These are phyloP conservation scores for Starmera amethionina DNA, from an alignment of 805 yeast genomes.

Conservation along the genomic window DNA sequence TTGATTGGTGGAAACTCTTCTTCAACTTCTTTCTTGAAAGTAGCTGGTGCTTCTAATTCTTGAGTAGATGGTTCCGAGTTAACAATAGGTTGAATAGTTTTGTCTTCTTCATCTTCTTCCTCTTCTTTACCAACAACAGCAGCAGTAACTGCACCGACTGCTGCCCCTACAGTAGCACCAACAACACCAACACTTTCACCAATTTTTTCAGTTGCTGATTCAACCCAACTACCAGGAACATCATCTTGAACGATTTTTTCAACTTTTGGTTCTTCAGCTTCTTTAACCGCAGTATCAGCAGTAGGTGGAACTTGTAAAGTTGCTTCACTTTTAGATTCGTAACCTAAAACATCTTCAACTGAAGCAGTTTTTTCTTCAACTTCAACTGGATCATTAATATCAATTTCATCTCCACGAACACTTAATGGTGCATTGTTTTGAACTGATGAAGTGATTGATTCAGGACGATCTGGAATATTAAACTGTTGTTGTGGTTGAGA, in stretches of 20 bases:
- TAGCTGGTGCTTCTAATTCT: not conserved
- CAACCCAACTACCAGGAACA: conserved; percentile 21
- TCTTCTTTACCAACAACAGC: conserved; percentile 5
- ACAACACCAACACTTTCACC: conserved; percentile 32
- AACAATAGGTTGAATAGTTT: no score
- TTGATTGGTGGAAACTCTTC: conserved; percentile 57
- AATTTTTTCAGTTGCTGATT: not conserved
- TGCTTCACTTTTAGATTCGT: conserved; percentile 12
- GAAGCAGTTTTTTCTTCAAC: conserved; percentile 17
- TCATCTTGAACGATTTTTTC: conserved; percentile 16
- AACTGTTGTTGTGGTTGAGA: conserved; percentile 3
- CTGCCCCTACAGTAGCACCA: conserved; percentile 16
- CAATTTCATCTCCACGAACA: conserved; percentile 61
- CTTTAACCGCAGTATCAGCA: not conserved
- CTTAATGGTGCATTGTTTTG: conserved; percentile 89
- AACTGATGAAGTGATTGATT: conserved; percentile 81
- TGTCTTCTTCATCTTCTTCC: no score
- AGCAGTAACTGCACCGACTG: conserved; percentile 9
- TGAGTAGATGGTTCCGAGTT: no score
- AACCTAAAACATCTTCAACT: conserved; percentile 22
- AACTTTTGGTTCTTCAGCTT: not conserved
- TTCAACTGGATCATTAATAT: conserved; percentile 15
- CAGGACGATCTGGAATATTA: conserved; percentile 42
- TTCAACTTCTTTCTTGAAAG: conserved; percentile 11
- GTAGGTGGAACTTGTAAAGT: conserved; percentile 4